A percentile compares a stretch with the other conserved stretches of the same genome.
phyloP scores from a whole-genome alignment of 73 alveolate genomes.

The Paramecium sexaurelia region DNA sequence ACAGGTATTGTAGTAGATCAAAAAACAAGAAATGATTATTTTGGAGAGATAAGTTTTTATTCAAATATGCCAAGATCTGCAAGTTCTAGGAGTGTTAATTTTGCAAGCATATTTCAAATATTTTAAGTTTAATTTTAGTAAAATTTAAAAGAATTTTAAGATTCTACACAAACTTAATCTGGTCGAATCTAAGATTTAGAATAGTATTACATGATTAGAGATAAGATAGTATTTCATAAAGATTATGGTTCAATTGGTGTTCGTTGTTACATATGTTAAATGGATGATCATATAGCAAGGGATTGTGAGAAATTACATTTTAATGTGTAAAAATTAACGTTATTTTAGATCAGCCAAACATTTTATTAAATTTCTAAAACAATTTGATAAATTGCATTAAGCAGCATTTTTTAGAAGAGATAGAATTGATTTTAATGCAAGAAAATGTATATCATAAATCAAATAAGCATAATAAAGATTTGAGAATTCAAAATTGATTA shows the following conservation, averaged over 20 bases:
- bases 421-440: conserved; percentile 22
- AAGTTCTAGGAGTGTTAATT: conserved; percentile 80
- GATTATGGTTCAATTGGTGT: conserved; percentile 31
- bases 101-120: conserved; percentile 68
- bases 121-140: neutral
- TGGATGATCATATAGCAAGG: conserved; percentile 14
- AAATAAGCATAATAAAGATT: neutral
- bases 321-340: conserved; percentile 64
- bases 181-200: conserved; percentile 61
- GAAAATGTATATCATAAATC: neutral
- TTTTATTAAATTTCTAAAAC: neutral
- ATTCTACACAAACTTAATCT: conserved; percentile 59
- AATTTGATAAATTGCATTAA: neutral
- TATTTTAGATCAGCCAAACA: conserved; percentile 40
- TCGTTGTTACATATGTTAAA: conserved; percentile 42
- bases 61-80: conserved; percentile 81
- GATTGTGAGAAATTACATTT: conserved; percentile 37
- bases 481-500: neutral
- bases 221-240: neutral
- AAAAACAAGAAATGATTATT: conserved; percentile 68
- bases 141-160: conserved; percentile 73
- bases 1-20: conserved; percentile 66
- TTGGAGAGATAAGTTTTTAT: conserved; percentile 89
- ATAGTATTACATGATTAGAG: conserved; percentile 47
- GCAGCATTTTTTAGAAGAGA: neutral